These are phyloP conservation scores for Debaryomyces sp. DNA, from an alignment of 1,139 yeast species.

Conservation along the genomic window DNA sequence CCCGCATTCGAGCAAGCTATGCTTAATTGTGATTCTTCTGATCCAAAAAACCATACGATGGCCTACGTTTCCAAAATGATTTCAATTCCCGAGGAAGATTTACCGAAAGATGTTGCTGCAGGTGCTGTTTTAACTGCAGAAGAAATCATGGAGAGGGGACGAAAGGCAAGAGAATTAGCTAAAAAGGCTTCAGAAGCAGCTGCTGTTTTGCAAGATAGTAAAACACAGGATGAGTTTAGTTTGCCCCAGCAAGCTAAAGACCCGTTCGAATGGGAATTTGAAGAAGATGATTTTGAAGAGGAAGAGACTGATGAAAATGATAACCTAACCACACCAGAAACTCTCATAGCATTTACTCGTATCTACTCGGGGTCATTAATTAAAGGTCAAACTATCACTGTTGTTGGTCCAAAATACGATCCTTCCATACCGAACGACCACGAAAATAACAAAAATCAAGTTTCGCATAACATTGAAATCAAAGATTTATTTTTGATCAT, in stretches of 20 bases:
- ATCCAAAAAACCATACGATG: slow-evolving; percentile 59
- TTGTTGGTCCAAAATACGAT: slow-evolving; percentile 86
- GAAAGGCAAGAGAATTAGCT: slow-evolving; percentile 71
- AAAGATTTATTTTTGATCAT: slow-evolving; percentile 78
- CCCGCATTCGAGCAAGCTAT: slow-evolving; percentile 55
- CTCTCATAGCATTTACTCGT: slow-evolving; percentile 84
- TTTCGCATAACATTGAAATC: slow-evolving; percentile 49
- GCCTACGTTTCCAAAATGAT: slow-evolving; percentile 91
- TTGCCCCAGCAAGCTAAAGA: slow-evolving; percentile 32
- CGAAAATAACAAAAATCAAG: slow-evolving; percentile 42
- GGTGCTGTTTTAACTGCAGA: slow-evolving; percentile 46
- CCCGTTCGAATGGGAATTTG: slow-evolving; percentile 53
- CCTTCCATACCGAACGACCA: slow-evolving; percentile 64
- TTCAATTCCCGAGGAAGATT: slow-evolving; percentile 78
- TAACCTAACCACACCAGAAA: slow-evolving; percentile 54
- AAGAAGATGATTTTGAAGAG: slow-evolving; percentile 39
- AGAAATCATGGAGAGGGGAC: slow-evolving; percentile 67
- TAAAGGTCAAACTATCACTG: slow-evolving; percentile 72
- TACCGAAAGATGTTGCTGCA: slow-evolving; percentile 57
- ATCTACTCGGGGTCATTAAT: slow-evolving; percentile 81
- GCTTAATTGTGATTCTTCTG: slow-evolving; percentile 56
- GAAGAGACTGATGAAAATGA: slow-evolving; percentile 46
- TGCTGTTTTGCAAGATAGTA: slow-evolving; percentile 23
- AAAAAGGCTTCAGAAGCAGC: slow-evolving; percentile 70
- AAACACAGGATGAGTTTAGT: slow-evolving; percentile 31